Conservation (phyloP, 2,329 filamentous ascomycete genomes). For the Aspergillus piperis region DNA sequence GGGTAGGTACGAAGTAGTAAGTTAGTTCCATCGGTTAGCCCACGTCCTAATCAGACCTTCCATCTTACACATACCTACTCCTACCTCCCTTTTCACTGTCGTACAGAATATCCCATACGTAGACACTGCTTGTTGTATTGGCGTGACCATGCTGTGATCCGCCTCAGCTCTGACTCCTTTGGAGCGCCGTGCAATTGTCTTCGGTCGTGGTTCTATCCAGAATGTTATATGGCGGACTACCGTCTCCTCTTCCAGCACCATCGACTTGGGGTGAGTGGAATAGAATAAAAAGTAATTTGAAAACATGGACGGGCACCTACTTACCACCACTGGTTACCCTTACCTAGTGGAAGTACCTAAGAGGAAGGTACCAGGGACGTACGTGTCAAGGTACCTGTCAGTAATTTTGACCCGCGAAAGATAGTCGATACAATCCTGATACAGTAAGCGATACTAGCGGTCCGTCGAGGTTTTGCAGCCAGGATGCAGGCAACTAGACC, state of each 20-base stretch:
- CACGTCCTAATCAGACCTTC: not conserved
- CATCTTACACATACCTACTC: not conserved
- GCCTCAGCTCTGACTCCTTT: not conserved
- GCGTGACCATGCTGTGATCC: conserved; percentile 6
- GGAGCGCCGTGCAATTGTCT: not conserved
- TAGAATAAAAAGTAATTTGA: too few species aligned
- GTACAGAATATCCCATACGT: not conserved
- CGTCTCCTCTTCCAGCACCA: not conserved
- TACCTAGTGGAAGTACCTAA: not conserved
- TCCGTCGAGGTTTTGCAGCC: not conserved
- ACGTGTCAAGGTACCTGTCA: not conserved
- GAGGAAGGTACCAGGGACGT: not conserved
- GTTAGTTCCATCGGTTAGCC: not conserved
- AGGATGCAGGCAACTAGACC: conserved; percentile 21
- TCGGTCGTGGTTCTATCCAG: not conserved
- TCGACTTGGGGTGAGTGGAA: not conserved
- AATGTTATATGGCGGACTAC: not conserved
- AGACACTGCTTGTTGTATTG: conserved; percentile 4
- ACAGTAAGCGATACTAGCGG: conserved; percentile 7
- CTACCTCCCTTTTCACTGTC: not conserved
- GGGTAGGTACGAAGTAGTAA: not conserved
- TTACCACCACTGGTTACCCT: not conserved
- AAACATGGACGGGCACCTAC: not conserved
- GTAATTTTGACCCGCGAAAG: not conserved
- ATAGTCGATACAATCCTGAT: not conserved